phyloP scores from a whole-genome alignment of 768 basidiomycete species.

The Boletus pseudo-olivaceus region DNA sequence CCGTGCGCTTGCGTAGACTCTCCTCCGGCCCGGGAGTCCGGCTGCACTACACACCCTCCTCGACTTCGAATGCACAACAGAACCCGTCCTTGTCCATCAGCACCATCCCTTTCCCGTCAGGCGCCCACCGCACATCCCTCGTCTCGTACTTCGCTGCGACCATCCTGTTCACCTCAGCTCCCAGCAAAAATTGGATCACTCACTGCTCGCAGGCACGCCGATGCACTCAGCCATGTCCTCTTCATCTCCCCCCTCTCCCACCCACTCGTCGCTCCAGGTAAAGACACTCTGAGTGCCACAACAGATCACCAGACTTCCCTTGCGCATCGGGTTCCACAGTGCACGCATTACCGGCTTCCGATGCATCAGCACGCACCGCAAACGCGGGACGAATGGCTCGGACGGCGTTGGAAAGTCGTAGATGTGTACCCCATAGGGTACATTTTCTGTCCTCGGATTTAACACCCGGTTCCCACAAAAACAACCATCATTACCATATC shows the following conservation, averaged over 20 bases:
- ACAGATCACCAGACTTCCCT: constrained; percentile 63
- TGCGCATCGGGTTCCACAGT: constrained; percentile 83
- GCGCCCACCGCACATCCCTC: constrained; percentile 71
- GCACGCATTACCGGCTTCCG: constrained; percentile 59
- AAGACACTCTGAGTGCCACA: constrained; percentile 67
- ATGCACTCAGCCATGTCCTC: constrained; percentile 87
- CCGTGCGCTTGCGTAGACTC: not conserved
- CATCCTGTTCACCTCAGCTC: not conserved
- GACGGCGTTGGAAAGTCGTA: constrained; percentile 66
- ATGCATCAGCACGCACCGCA: constrained; percentile 69
- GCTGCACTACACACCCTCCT: constrained; percentile 30
- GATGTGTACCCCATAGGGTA: constrained; percentile 62
- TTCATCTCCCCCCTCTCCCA: constrained; percentile 53
- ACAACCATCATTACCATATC: constrained; percentile 54
- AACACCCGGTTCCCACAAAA: not conserved
- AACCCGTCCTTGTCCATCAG: constrained; percentile 76
- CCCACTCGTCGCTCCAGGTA: constrained; percentile 83
- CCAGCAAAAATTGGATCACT: not conserved
- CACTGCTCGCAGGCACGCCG: constrained; percentile 82
- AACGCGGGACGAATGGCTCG: constrained; percentile 53
- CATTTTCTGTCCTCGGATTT: constrained; percentile 44
- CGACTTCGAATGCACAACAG: constrained; percentile 83
- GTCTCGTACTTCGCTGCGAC: constrained; percentile 65
- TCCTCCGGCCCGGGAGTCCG: not conserved
- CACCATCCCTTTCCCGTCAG: constrained; percentile 80